These are phyloP conservation scores for Pythium folliculosum DNA, from an alignment of 352 stramenopile genomes.

Conservation along the genomic window DNA sequence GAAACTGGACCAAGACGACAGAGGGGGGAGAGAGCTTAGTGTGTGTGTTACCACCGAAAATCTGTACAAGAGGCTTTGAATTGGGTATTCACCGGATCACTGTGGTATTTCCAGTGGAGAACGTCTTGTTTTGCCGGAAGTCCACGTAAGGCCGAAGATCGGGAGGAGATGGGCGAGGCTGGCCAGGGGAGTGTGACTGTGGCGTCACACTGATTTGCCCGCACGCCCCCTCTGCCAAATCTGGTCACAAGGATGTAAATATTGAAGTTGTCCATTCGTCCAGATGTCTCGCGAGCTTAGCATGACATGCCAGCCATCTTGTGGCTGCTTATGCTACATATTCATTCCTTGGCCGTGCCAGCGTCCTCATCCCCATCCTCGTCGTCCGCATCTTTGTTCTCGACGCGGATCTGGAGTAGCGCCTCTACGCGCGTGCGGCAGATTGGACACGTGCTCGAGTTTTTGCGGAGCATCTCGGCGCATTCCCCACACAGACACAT, in stretches of 20 bases:
- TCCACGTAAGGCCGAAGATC: too few species aligned
- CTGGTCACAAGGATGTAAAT: constrained; percentile 10
- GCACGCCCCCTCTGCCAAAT: not conserved
- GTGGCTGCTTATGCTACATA: not conserved
- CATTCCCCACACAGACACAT: constrained; percentile 87
- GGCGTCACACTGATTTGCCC: not conserved
- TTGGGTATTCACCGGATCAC: not conserved
- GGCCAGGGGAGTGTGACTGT: not conserved
- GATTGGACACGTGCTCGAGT: constrained; percentile 78
- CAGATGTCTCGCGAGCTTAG: constrained; percentile 2
- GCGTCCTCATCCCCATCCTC: constrained; percentile 19
- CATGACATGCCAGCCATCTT: not conserved
- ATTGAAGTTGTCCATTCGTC: constrained; percentile 17
- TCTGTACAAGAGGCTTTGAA: constrained; percentile 22
- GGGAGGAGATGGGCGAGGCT: too few species aligned
- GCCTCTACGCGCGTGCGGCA: constrained; percentile 76
- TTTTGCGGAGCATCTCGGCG: constrained; percentile 69
- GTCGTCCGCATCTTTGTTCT: constrained; percentile 40
- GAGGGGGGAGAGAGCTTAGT: constrained; percentile 2
- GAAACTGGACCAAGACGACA: not conserved
- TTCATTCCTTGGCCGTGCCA: constrained; percentile 8
- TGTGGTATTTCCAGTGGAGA: not conserved
- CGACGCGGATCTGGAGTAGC: constrained; percentile 78
- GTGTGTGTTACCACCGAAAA: constrained; percentile 12
- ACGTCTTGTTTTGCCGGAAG: not conserved